Conservation (phyloP, 116 monocot species). For the Dioscorea cayenensis region DNA sequence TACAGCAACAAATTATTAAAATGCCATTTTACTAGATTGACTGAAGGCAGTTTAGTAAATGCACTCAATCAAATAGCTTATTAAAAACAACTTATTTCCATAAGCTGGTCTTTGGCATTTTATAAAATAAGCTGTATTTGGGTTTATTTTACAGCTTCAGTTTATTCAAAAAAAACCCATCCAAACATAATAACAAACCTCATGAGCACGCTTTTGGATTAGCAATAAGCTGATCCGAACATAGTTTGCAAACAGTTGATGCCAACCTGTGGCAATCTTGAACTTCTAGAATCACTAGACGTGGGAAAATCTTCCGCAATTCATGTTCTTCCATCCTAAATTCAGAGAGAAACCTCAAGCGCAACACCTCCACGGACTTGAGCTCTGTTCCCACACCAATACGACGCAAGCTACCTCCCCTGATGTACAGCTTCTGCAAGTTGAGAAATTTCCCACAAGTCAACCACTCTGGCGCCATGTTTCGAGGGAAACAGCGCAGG, state of each 20-base stretch:
- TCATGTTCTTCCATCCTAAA: not conserved
- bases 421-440: conserved; percentile 27
- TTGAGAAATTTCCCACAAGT: not conserved
- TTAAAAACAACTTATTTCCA: no score
- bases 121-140: no score
- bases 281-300: not conserved
- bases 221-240: no score
- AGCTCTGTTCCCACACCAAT: not conserved
- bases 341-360: conserved; percentile 16
- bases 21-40: no score
- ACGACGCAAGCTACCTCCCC: conserved; percentile 16
- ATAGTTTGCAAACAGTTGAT: not conserved
- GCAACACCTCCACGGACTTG: conserved; percentile 11
- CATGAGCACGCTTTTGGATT: no score
- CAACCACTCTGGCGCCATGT: conserved; percentile 6
- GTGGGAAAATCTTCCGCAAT: not conserved
- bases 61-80: no score
- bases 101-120: no score
- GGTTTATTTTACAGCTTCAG: no score
- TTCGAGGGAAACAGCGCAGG: conserved; percentile 17
- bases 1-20: no score
- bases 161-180: no score
- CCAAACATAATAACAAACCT: no score
- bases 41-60: no score
- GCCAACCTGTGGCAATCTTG: not conserved